Conservation (phyloP, 2,329 filamentous ascomycete species). For the Penicillium paneum region DNA sequence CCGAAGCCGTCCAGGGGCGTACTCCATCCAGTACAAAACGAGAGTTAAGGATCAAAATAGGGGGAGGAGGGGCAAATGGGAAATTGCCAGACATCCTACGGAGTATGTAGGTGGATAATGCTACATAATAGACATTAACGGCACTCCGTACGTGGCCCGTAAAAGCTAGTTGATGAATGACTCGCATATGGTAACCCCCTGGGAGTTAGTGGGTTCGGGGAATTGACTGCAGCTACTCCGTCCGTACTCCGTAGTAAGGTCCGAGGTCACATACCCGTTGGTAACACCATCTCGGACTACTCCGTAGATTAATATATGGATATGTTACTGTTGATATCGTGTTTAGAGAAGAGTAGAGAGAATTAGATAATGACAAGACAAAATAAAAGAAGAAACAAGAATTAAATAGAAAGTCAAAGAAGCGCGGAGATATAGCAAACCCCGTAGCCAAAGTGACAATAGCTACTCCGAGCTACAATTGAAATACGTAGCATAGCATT, state of each 20-base stretch:
- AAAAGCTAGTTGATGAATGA: slow-evolving; percentile 5
- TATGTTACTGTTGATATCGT: not conserved
- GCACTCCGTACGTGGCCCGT: not conserved
- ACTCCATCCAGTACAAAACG: not conserved
- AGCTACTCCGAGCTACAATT: too few relatives aligned
- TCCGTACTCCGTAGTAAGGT: too few relatives aligned
- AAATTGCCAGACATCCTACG: not conserved
- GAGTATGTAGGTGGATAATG: not conserved
- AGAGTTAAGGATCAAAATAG: not conserved
- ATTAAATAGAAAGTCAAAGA: not conserved
- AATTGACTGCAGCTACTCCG: not conserved
- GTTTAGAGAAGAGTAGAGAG: not conserved
- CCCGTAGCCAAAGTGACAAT: not conserved
- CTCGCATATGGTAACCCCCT: slow-evolving; percentile 1
- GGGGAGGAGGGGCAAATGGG: not conserved
- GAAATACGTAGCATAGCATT: too few relatives aligned
- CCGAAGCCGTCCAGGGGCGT: not conserved
- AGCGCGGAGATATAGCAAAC: not conserved
- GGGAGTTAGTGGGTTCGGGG: not conserved
- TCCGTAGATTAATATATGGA: not conserved
- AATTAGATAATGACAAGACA: not conserved
- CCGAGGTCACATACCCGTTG: not conserved
- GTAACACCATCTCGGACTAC: not conserved
- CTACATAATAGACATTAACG: not conserved
- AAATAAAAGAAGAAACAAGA: not conserved